Evolutionary conservation across 306 rosid genomes (phyloP).

Genomic region (Medicago arabica): DNA sequence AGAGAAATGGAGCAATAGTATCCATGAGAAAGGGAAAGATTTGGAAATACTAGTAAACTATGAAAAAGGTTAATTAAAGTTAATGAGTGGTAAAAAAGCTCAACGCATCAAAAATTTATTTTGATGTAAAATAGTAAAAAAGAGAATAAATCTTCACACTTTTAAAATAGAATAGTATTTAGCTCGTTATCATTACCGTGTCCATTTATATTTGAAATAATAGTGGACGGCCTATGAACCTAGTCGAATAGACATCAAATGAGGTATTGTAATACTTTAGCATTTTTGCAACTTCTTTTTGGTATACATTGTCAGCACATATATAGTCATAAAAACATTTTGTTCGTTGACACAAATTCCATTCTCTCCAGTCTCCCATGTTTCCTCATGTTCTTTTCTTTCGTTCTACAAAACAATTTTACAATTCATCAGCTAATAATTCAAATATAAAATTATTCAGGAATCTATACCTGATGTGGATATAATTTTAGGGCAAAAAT

Average conservation of each 20-base stretch:
- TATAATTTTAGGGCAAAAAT: too few species aligned
- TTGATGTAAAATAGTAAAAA: not conserved
- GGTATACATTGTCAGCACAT: not conserved
- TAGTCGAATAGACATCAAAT: slow-evolving; percentile 4
- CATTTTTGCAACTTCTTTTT: not conserved
- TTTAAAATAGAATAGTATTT: slow-evolving; percentile 6
- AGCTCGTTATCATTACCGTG: slow-evolving; percentile 29
- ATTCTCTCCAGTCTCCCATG: not conserved
- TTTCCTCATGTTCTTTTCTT: not conserved
- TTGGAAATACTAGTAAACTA: slow-evolving; percentile 19
- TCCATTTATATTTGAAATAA: slow-evolving; percentile 32
- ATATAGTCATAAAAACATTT: not conserved
- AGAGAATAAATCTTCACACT: slow-evolving; percentile 21
- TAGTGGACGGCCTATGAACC: slow-evolving; percentile 31
- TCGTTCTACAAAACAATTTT: too few species aligned
- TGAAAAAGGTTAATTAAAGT: slow-evolving; percentile 35
- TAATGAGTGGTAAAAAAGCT: slow-evolving; percentile 23
- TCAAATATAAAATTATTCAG: too few species aligned
- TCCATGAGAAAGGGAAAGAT: slow-evolving; percentile 22
- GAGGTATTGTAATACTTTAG: not conserved
- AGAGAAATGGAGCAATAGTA: slow-evolving; percentile 21
- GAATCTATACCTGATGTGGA: too few species aligned
- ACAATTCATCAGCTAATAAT: too few species aligned
- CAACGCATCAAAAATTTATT: not conserved
- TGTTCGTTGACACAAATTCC: not conserved